Evolutionary conservation across 331 rosid genomes (phyloP), one percentile per base, ranked within the genome.

Genomic region (Pyracantha coccinea): DNA sequence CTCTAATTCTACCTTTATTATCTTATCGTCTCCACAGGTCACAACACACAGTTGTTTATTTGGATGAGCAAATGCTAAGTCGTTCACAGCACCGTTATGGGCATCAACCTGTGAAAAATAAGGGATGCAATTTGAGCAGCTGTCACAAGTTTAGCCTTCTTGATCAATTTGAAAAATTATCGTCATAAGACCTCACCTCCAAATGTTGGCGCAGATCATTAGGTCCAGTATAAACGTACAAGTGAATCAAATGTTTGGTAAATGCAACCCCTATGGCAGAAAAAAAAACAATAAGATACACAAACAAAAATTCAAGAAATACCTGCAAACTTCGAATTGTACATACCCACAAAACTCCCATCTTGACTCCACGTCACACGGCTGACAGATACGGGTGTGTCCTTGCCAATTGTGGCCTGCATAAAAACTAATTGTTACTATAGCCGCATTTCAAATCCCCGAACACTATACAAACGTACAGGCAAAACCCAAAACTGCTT

Each of bases 31-130:
- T 33, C 99, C 99, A 73, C 99, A 91, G 41, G 99, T 86, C 76
- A 94, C 92, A 66, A 94, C 79, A 80, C 93, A 92, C 7, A 80
- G 95, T 79, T 91, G 93, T 68, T 88, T 90, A 75, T 92, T 87
- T 65, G 92, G 95, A 87, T 91, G 84, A 75, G 97, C 97, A 87
- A 94, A 94, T 61, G 95, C 96, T 87, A 94, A 82, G 82, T 94
- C 99, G 80, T 94, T 94, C 80, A 94, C 99, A 17, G 87, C 80
- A 75, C 99, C 99, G 73, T 64, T 73, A 73, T 94, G 97, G 85
- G 99, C 99, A 64, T 90, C 93, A 82, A 92, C 81, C 99, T 94
- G 81, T 71, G 80, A 74, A 68, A 53, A 55, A 25, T 75, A 79
- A 41, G 50, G 73, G 76, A 76, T 71, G 73, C 52, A 38, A 82